Percentiles rank a stretch among this genome's conserved stretches.
Evolutionary conservation across 2,329 filamentous ascomycete genomes (phyloP).

Genomic region (Fonsecaea erecta): DNA sequence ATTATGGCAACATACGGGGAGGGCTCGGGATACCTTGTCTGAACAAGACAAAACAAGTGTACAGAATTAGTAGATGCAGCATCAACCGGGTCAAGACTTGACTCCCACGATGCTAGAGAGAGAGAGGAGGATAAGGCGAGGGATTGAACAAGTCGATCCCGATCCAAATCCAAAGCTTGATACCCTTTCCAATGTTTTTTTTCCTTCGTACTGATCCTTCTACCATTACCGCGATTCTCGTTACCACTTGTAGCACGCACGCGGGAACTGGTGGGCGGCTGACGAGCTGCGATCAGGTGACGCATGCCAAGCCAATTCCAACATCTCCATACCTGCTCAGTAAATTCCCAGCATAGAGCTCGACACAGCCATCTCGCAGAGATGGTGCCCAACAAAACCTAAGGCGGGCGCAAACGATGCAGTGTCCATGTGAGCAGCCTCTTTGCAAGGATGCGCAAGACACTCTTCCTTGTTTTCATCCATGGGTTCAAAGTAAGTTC

Average conservation of each 20-base stretch:
- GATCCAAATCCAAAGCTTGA: neutral
- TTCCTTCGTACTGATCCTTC: neutral
- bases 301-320: neutral
- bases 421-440: constrained; percentile 15
- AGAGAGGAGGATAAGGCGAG: neutral
- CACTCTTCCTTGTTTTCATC: constrained; percentile 53
- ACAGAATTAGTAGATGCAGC: constrained; percentile 28
- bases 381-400: neutral
- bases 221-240: no score
- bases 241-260: no score
- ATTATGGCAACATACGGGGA: constrained; percentile 13
- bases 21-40: neutral
- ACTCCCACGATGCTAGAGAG: neutral
- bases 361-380: neutral
- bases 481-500: constrained; percentile 54
- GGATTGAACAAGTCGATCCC: neutral
- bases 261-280: no score
- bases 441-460: constrained; percentile 49
- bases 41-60: constrained; percentile 16
- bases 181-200: neutral
- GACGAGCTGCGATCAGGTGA: neutral
- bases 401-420: constrained; percentile 24
- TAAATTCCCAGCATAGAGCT: neutral
- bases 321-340: neutral
- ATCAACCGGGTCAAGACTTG: neutral